Conservation (phyloP, 352 stramenopile species). For the Pythium brachiatum region DNA sequence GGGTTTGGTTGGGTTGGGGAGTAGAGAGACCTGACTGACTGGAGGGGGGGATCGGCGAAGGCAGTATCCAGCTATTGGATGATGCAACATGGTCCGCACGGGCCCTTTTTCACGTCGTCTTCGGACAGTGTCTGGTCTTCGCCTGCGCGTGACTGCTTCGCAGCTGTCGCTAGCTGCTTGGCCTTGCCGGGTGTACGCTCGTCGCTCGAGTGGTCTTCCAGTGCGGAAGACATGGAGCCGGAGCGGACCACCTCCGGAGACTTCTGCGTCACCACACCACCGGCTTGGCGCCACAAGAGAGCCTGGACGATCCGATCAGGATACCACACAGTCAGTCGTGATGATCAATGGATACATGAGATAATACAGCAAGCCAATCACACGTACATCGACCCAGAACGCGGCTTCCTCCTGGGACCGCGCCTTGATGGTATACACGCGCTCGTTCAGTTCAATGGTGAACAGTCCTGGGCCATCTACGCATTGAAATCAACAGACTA, state of each 20-base stretch:
- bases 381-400: conserved; percentile 84
- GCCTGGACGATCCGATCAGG: conserved; percentile 43
- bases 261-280: conserved; percentile 77
- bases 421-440: conserved; percentile 90
- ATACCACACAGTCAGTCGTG: too few relatives aligned
- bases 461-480: conserved; percentile 83
- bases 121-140: conserved; percentile 21
- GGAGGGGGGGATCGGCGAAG: not conserved
- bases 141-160: conserved; percentile 2
- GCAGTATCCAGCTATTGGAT: conserved; percentile 49
- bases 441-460: conserved; percentile 89
- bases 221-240: conserved; percentile 32
- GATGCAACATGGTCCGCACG: conserved; percentile 63
- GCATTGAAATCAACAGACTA: not conserved
- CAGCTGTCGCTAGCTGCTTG: conserved; percentile 10
- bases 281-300: conserved; percentile 79
- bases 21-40: conserved; percentile 11
- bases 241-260: conserved; percentile 50
- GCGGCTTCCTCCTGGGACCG: conserved; percentile 79
- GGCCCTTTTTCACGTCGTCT: conserved; percentile 44
- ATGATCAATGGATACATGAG: too few relatives aligned
- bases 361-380: too few relatives aligned
- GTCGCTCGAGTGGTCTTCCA: conserved; percentile 36
- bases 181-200: conserved; percentile 24
- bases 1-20: not conserved